Percentiles rank a stretch among this genome's conserved stretches.
Evolutionary conservation across 2,329 filamentous ascomycete genomes (phyloP).

Genomic region (Calcarisporium arbuscula): DNA sequence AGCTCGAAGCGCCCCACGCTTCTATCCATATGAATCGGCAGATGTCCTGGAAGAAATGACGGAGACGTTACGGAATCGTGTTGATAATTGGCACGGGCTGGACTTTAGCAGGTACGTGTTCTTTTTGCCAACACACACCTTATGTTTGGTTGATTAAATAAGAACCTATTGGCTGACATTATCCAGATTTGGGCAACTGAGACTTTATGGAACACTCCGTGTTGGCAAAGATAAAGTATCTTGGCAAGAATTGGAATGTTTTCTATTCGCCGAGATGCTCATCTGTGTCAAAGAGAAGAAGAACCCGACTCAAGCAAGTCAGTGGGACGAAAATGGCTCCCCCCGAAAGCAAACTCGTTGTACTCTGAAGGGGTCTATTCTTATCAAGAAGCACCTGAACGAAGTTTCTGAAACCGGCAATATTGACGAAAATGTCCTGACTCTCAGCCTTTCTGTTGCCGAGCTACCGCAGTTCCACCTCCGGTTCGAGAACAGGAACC

Average conservation of each 20-base stretch:
- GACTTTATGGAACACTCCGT: conserved; percentile 80
- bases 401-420: conserved; percentile 68
- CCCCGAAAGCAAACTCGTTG: conserved; percentile 65
- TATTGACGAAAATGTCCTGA: conserved; percentile 76
- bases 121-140: neutral
- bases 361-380: conserved; percentile 91
- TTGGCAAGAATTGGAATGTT: conserved; percentile 98
- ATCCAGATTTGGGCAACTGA: conserved; percentile 80
- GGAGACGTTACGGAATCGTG: conserved; percentile 75
- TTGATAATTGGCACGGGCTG: conserved; percentile 97
- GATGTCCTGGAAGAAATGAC: conserved; percentile 80
- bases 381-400: conserved; percentile 96
- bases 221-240: conserved; percentile 95
- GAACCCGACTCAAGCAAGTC: conserved; percentile 38
- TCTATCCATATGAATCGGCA: conserved; percentile 66
- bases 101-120: conserved; percentile 78
- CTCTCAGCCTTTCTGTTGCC: conserved; percentile 81
- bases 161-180: conserved; percentile 8
- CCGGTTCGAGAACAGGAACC: conserved; percentile 74
- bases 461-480: conserved; percentile 94
- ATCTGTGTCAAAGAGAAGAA: conserved; percentile 99
- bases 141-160: neutral
- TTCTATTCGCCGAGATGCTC: conserved; percentile 96
- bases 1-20: conserved; percentile 48
- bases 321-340: conserved; percentile 58